A percentile compares a stretch with the other conserved stretches of the same genome.
These are phyloP conservation scores for Cercospora zeina DNA, from an alignment of 2,329 filamentous ascomycete genomes.

Conservation along the genomic window DNA sequence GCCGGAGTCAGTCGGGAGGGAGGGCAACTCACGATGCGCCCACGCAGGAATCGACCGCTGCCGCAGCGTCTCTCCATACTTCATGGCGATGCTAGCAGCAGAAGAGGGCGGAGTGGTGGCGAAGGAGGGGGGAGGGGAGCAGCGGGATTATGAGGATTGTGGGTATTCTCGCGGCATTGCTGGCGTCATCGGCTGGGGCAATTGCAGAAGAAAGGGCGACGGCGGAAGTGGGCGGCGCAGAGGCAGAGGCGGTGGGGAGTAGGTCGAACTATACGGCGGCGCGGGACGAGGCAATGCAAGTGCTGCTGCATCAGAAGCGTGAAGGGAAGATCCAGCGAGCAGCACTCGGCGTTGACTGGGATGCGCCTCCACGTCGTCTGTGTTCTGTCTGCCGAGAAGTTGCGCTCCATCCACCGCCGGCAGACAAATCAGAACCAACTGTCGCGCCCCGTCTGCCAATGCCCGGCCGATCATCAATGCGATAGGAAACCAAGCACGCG, in stretches of 20 bases:
- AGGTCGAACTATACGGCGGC: neutral
- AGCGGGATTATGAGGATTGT: neutral
- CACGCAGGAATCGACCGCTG: slow-evolving; percentile 78
- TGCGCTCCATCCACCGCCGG: slow-evolving; percentile 3
- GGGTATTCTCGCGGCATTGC: slow-evolving; percentile 19
- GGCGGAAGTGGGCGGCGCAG: neutral
- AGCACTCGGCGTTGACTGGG: slow-evolving; percentile 2
- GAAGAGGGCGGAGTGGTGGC: neutral
- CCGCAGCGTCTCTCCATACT: slow-evolving; percentile 73
- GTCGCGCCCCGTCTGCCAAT: neutral
- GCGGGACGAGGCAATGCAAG: slow-evolving; percentile 7
- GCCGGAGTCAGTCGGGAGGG: slow-evolving; percentile 1
- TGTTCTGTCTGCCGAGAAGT: neutral
- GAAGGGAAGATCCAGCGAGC: slow-evolving; percentile 9
- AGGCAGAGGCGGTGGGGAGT: slow-evolving; percentile 1
- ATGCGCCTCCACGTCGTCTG: neutral
- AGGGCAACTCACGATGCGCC: slow-evolving; percentile 63
- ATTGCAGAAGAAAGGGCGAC: neutral
- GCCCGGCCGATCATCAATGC: no score
- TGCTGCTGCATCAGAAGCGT: neutral
- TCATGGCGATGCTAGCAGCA: slow-evolving; percentile 54
- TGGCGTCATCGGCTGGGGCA: slow-evolving; percentile 6
- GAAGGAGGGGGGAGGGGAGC: neutral
- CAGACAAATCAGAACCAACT: neutral
- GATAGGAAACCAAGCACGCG: no score